Evolutionary conservation across 2,329 filamentous ascomycete genomes (phyloP).

Genomic region (Blastomyces parvus): DNA sequence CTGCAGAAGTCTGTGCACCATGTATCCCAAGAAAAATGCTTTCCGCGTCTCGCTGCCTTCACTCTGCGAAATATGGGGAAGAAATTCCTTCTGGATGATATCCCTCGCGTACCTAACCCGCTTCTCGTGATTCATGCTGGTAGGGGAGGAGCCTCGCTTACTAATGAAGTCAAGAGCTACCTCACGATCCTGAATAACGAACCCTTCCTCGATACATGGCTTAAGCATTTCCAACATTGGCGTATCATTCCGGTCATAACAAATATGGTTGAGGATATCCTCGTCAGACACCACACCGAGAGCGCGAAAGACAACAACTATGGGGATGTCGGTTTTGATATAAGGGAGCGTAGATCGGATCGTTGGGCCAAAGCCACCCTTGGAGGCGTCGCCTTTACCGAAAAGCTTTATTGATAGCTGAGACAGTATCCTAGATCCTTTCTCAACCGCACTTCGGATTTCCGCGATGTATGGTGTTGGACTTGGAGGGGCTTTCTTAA

Average conservation of each 20-base stretch:
- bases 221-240: slow-evolving; percentile 97
- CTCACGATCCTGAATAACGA: slow-evolving; percentile 90
- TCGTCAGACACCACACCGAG: slow-evolving; percentile 94
- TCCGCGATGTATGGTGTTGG: slow-evolving; percentile 90
- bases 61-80: slow-evolving; percentile 91
- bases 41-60: slow-evolving; percentile 94
- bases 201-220: slow-evolving; percentile 93
- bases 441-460: slow-evolving; percentile 92
- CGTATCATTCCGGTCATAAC: slow-evolving; percentile 87
- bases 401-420: slow-evolving; percentile 85
- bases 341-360: slow-evolving; percentile 89
- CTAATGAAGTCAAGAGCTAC: slow-evolving; percentile 92
- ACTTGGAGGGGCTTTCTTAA: slow-evolving; percentile 92
- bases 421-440: slow-evolving; percentile 88
- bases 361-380: slow-evolving; percentile 72
- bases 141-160: slow-evolving; percentile 68
- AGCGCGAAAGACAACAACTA: slow-evolving; percentile 91
- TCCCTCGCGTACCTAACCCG: slow-evolving; percentile 88
- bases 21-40: slow-evolving; percentile 97
- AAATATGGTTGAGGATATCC: slow-evolving; percentile 96
- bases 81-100: slow-evolving; percentile 90
- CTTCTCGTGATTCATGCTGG: slow-evolving; percentile 66
- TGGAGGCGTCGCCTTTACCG: slow-evolving; percentile 69
- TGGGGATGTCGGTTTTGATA: slow-evolving; percentile 85
- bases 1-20: slow-evolving; percentile 92